These are phyloP conservation scores for Acarospora socialis DNA, from an alignment of 2,329 filamentous ascomycete genomes.

Conservation along the genomic window DNA sequence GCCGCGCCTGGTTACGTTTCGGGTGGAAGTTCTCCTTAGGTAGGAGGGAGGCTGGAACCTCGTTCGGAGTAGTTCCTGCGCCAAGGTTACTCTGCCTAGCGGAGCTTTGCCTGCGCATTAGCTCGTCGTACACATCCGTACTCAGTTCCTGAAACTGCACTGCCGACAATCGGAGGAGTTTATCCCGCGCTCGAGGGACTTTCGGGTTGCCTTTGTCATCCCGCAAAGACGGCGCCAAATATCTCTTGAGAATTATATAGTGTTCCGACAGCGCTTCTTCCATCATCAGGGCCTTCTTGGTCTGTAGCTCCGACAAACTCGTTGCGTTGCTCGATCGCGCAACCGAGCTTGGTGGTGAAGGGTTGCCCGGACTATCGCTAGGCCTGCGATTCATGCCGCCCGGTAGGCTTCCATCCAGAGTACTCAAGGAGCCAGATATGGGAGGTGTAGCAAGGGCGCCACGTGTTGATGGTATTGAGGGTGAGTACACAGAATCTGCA, in stretches of 20 bases:
- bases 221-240: conserved; percentile 53
- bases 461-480: conserved; percentile 34
- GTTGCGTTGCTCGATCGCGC: conserved; percentile 73
- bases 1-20: conserved; percentile 93
- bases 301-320: conserved; percentile 52
- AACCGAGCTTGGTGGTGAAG: conserved; percentile 80
- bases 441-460: conserved; percentile 51
- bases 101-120: conserved; percentile 68
- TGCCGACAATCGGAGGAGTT: conserved; percentile 73
- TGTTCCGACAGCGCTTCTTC: conserved; percentile 67
- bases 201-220: conserved; percentile 62
- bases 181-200: conserved; percentile 84
- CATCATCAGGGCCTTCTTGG: conserved; percentile 41
- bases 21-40: conserved; percentile 88
- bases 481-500: conserved; percentile 34
- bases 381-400: conserved; percentile 16
- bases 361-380: conserved; percentile 32
- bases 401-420: conserved; percentile 13
- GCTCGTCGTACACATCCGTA: conserved; percentile 93
- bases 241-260: conserved; percentile 64
- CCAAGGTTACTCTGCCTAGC: conserved; percentile 28
- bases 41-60: conserved; percentile 56
- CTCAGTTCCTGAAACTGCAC: conserved; percentile 96
- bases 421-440: conserved; percentile 46
- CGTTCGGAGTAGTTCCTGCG: conserved; percentile 27